Conservation (phyloP, 1,284 basidiomycete genomes). For the Heliocybe sulcata region DNA sequence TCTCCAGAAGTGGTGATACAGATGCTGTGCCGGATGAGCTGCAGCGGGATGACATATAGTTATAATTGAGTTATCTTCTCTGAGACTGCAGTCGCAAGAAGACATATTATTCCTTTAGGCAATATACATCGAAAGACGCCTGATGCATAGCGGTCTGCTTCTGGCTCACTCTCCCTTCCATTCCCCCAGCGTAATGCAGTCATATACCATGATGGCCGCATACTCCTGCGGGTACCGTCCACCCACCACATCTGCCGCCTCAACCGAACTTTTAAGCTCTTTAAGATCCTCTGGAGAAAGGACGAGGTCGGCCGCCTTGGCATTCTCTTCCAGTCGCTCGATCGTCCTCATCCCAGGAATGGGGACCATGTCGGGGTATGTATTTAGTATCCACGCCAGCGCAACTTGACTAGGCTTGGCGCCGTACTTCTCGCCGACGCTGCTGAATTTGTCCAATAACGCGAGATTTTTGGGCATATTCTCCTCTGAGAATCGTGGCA, state of each 20-base stretch:
- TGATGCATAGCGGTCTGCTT: too few relatives aligned
- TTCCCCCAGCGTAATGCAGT: slow-evolving; percentile 15
- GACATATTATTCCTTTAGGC: too few relatives aligned
- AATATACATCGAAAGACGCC: too few relatives aligned
- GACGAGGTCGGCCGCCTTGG: slow-evolving; percentile 17
- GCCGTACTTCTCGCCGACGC: slow-evolving; percentile 18
- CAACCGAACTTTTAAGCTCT: slow-evolving; percentile 18
- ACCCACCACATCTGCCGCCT: slow-evolving; percentile 17
- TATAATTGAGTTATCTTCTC: too few relatives aligned
- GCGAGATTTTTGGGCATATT: slow-evolving; percentile 30
- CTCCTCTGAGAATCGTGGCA: slow-evolving; percentile 25
- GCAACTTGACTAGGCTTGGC: slow-evolving; percentile 27
- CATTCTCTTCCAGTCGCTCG: slow-evolving; percentile 24
- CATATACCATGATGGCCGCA: slow-evolving; percentile 4
- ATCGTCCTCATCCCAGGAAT: slow-evolving; percentile 19
- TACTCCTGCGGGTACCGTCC: slow-evolving; percentile 9
- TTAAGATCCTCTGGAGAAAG: slow-evolving; percentile 19
- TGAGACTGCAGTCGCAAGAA: too few relatives aligned
- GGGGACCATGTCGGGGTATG: slow-evolving; percentile 21
- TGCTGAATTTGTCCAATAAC: slow-evolving; percentile 23
- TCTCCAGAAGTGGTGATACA: too few relatives aligned
- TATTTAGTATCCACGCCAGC: slow-evolving; percentile 31
- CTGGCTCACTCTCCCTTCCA: slow-evolving; percentile 15
- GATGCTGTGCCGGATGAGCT: too few relatives aligned
- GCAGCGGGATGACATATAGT: too few relatives aligned